These are phyloP conservation scores for Penicillium taxi DNA, from an alignment of 495 filamentous ascomycete genomes.

Conservation along the genomic window DNA sequence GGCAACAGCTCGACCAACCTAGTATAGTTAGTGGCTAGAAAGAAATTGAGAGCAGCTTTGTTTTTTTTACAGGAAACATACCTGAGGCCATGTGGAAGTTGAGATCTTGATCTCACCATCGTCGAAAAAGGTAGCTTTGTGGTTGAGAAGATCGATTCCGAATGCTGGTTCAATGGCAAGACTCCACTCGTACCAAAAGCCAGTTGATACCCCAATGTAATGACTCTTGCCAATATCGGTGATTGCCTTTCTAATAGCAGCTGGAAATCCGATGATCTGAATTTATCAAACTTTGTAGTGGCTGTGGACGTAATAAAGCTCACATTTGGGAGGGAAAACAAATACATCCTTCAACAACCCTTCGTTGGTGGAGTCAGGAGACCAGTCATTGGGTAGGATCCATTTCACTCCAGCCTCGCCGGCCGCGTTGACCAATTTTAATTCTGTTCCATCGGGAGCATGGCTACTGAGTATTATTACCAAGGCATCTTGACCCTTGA, in stretches of 20 bases:
- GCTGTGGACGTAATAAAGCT: no score
- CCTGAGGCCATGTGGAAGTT: conserved; percentile 36
- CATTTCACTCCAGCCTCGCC: conserved; percentile 52
- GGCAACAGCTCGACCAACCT: conserved; percentile 38
- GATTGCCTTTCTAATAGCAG: conserved; percentile 21
- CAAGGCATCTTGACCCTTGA: conserved; percentile 48
- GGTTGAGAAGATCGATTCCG: conserved; percentile 40
- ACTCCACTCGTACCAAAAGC: conserved; percentile 50
- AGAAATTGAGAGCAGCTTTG: no score
- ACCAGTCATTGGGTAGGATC: conserved; percentile 55
- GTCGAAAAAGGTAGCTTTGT: conserved; percentile 37
- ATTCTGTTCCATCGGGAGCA: conserved; percentile 34
- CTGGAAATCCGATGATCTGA: conserved; percentile 4
- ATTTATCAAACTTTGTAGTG: neutral
- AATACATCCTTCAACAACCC: conserved; percentile 28
- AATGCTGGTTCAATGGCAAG: conserved; percentile 26
- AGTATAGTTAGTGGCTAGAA: no score
- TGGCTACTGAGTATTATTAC: conserved; percentile 48
- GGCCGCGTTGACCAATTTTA: conserved; percentile 50
- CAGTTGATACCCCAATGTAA: conserved; percentile 43
- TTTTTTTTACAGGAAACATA: no score
- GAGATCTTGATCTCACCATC: conserved; percentile 37
- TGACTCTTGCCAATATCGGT: conserved; percentile 33
- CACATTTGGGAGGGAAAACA: conserved; percentile 9
- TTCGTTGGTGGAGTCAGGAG: conserved; percentile 32